Conservation (phyloP, 495 filamentous ascomycete species). For the Rhizodiscina lignyota region DNA sequence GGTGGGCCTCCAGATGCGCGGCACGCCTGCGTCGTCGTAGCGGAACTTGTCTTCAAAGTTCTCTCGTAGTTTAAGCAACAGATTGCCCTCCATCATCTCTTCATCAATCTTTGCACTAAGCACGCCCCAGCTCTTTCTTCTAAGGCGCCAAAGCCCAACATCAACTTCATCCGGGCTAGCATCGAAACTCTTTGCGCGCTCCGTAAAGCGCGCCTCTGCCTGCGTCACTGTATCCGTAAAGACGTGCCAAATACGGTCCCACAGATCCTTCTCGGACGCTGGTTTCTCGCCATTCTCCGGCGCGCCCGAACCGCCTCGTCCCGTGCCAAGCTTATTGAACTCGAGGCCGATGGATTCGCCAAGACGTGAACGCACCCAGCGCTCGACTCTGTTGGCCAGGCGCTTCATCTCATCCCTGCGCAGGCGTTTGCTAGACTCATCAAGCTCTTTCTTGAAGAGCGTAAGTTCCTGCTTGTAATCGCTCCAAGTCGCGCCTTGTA, state of each 20-base stretch:
- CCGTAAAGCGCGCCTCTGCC: constrained; percentile 70
- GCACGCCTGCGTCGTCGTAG: constrained; percentile 89
- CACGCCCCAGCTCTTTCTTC: constrained; percentile 86
- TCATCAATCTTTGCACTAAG: constrained; percentile 84
- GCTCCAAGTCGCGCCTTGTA: constrained; percentile 70
- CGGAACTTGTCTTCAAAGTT: constrained; percentile 99
- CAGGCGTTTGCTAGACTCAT: constrained; percentile 65
- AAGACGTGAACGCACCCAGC: constrained; percentile 78
- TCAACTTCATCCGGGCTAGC: constrained; percentile 83
- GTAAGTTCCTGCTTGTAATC: constrained; percentile 48
- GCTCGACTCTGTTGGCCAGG: constrained; percentile 73
- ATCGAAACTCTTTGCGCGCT: constrained; percentile 81
- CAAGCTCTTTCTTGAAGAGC: constrained; percentile 61
- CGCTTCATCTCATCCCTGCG: constrained; percentile 91
- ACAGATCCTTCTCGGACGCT: constrained; percentile 61
- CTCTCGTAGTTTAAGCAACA: constrained; percentile 86
- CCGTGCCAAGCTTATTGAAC: constrained; percentile 85
- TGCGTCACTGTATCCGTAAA: constrained; percentile 75
- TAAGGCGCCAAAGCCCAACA: constrained; percentile 79
- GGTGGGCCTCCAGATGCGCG: constrained; percentile 88
- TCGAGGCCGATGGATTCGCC: constrained; percentile 79
- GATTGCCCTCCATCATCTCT: constrained; percentile 93
- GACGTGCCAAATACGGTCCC: constrained; percentile 87
- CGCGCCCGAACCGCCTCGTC: constrained; percentile 60
- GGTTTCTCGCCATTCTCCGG: constrained; percentile 64